Evolutionary conservation across 208 protist species (phyloP).

Genomic region (Trypanosomatidae sp.): DNA sequence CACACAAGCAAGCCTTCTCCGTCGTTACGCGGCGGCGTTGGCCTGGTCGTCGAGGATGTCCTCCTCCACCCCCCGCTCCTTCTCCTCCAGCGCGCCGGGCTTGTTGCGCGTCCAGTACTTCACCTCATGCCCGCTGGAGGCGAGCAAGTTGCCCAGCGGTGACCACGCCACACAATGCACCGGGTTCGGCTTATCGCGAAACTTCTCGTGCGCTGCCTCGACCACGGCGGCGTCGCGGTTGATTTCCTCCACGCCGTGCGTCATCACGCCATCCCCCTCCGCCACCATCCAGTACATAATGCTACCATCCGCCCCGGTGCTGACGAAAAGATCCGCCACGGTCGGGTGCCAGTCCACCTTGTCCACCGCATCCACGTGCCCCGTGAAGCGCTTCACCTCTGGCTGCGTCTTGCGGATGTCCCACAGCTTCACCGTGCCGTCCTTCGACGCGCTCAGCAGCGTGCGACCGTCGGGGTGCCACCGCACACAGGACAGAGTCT

Average conservation of each 20-base stretch:
- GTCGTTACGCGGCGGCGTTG: not conserved
- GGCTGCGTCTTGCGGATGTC: conserved; percentile 80
- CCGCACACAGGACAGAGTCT: conserved; percentile 71
- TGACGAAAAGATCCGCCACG: conserved; percentile 71
- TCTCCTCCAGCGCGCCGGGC: conserved; percentile 84
- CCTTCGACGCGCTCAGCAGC: conserved; percentile 80
- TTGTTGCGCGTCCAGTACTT: conserved; percentile 90
- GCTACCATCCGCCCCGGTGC: conserved; percentile 71
- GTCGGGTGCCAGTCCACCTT: conserved; percentile 83
- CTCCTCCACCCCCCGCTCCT: conserved; percentile 66
- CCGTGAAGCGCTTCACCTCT: conserved; percentile 75
- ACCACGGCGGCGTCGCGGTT: conserved; percentile 55
- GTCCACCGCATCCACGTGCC: conserved; percentile 70
- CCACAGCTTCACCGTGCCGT: conserved; percentile 82
- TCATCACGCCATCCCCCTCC: conserved; percentile 66
- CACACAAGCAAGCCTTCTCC: not conserved
- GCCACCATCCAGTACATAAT: conserved; percentile 86
- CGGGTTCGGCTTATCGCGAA: conserved; percentile 79
- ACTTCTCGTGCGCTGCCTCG: conserved; percentile 78
- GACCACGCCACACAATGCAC: conserved; percentile 78
- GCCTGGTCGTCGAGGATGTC: conserved; percentile 63
- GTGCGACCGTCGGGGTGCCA: conserved; percentile 82
- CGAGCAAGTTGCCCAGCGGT: conserved; percentile 79
- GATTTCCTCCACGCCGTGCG: conserved; percentile 60
- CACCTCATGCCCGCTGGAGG: conserved; percentile 75